Evolutionary conservation across 306 rosid species (phyloP).

Genomic region (Dicorynia guianensis): DNA sequence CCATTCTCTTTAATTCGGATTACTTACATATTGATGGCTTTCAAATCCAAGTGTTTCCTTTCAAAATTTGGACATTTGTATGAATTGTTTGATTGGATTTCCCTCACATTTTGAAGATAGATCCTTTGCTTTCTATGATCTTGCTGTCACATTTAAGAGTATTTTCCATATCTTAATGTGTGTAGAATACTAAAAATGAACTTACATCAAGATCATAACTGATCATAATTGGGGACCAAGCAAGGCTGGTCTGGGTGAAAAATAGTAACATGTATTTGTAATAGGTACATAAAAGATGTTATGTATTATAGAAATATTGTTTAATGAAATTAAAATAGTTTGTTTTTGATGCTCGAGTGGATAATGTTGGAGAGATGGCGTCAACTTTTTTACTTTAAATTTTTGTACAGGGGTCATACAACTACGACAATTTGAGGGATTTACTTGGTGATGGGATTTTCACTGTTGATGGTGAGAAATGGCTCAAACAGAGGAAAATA

Average conservation of each 20-base stretch:
- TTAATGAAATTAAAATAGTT: neutral
- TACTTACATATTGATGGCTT: neutral
- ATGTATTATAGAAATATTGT: conserved; percentile 3
- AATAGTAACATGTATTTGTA: too few species aligned
- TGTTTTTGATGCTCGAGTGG: conserved; percentile 5
- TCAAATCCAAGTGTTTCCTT: neutral
- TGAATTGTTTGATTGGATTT: neutral
- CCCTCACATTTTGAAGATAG: conserved; percentile 9
- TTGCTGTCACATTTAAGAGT: neutral
- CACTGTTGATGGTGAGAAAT: conserved; percentile 79
- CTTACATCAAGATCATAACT: neutral
- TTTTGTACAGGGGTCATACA: conserved; percentile 64
- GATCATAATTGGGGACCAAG: neutral
- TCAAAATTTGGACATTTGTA: neutral
- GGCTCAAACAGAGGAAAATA: conserved; percentile 83
- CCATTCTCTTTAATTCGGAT: neutral
- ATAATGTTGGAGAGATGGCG: neutral
- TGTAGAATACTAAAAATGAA: neutral
- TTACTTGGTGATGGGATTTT: conserved; percentile 93
- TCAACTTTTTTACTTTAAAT: conserved; percentile 25
- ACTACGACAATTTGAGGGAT: conserved; percentile 68
- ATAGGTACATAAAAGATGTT: neutral
- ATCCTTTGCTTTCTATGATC: neutral
- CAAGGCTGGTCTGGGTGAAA: neutral
- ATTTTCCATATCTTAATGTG: neutral